Evolutionary conservation across 176 grass and related monocot genomes (phyloP), one percentile per base, ranked within the genome.

Genomic region (Musa beccarii): DNA sequence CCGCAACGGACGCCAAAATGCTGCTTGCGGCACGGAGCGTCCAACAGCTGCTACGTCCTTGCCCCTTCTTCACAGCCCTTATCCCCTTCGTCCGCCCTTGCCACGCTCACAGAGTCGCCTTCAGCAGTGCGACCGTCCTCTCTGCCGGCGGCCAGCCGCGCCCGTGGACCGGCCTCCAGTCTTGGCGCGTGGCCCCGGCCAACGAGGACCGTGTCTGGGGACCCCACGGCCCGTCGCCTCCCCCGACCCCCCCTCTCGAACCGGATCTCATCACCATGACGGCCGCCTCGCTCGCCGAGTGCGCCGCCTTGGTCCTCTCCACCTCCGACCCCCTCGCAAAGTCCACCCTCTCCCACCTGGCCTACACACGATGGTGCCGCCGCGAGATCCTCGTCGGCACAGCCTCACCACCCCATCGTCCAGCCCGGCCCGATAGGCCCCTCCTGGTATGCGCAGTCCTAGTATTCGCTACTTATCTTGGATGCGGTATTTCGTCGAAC

Each of bases 181-280:
- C 75, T 71, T 93, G 90, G 87, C 93, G 93, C 66, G 11, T 23
- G 23, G 79, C 80, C 54, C 84, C 90, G 49, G 79, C 78, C 29
- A 87, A 78, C 69, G 80, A 97, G 11, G 71, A 86, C 72, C 88
- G 93, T 34, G 52, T 84, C 15, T 97, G 93, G 93, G 93, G 88
- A 19, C 79, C 78, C 19, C 22, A 65, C 24, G 90, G 88, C 3
- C 93, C 93, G 11, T 68, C 63, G 82, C 81, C 68, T 71, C 19
- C 69, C 52, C 77, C 8, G 74, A 26, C 24, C 59, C 17, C 21
- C 73, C 68, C 11, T 15, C 67, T 49, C 15, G 54, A 10, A 68
- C 1, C 0, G 9, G 55, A 13, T 16, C 10, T 25, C 81, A 70
- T 29, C 66, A 10, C 15, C 43, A 51, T 24, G 84, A 51, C 52